Base-by-base conservation (phyloP, 1,284 basidiomycete species). In the Leccinum subfulvum region DNA sequence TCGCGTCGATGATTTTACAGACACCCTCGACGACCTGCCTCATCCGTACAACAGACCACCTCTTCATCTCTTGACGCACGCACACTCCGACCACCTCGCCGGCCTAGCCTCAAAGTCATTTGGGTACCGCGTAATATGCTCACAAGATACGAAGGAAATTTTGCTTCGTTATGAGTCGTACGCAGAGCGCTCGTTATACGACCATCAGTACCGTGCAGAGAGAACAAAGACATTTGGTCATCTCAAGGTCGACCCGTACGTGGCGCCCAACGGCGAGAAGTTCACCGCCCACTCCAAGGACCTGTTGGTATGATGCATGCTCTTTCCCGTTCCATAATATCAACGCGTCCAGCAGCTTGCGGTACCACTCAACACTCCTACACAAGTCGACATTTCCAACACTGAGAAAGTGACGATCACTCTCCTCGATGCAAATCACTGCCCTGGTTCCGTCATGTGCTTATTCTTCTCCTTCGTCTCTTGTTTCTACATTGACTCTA, bases 391-490 rank as follows among this genome's bases (percentile, higher is more conserved):
- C 18, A 77, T 95, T 21, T 81, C 78, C 8, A 80, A 84, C 5
- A 79, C 79, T 9, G 84, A 89, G 62, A 75, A 73, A 0, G 84
- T 95, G 3, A 87, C 80, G 0, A 82, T 97, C 62, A 97, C 94
- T 0, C 81, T 93, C 3, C 77, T 98, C 14, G 91, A 96, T 68
- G 95, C 96, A 1, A 98, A 98, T 71, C 96, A 98, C 73, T 97
- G 95, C 74, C 94, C 94, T 10, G 96, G 96, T 0, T 89, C 93
- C 0, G 87, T 93, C 33, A 97, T 98, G 95, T 95, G 69, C 55
- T 86, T 63, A 14, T 18, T 4, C 8, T 16, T 5, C n/a, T 4
- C n/a, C n/a, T 11, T 11, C 1, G 21, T 52, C 14, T 30, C 30
- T 4, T n/a, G 0, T 8, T 4, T 44, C 55, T n/a, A 0, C 14